Base-by-base conservation (phyloP, 1,284 basidiomycete genomes). In the Cryptococcus sp. region DNA sequence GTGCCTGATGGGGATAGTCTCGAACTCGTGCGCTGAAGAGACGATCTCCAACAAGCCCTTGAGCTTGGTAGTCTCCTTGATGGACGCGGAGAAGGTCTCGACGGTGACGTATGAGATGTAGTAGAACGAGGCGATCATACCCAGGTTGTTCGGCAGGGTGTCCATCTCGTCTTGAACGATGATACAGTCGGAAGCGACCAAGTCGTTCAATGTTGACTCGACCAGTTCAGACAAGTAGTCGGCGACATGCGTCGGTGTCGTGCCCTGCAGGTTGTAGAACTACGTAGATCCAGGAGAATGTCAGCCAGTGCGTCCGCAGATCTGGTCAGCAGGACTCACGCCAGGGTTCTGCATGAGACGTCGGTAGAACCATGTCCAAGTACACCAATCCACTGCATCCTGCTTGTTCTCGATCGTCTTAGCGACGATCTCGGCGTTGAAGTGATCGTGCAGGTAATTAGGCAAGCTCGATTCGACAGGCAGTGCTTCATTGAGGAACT, bases 381-480 rank as follows among this genome's bases (percentile, higher is more conserved):
- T 78, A 65, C 74, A 79, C 80, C 85, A 70, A 72, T 91, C 90
- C 84, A 93, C 91, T 0, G 92, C 92, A 75, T 93, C 93, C 79
- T 97, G 93, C 82, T 96, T 97, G 80, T 95, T 96, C 81, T 98
- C 94, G 62, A 99, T 96, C 3, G 95, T 99, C 81, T 93, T 93
- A 31, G 97, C 92, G 13, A 94, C 94, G 66, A 99, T 96, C 80
- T 99, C 96, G 1, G 95, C 92, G 62, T 99, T 86, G 86, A 99
- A 97, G 78, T 97, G 97, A 77, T 99, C 96, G 71, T 98, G 94
- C 7, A 92, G 81, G 74, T 89, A 84, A 1, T 89, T 91, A 0
- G 91, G 88, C 6, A 97, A 80, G 73, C 94, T 92, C 0, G 91
- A 94, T 76, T 99, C 95, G 68, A 99, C 93, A 3, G 96, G 96